These are phyloP conservation scores for Diplodia mutila DNA, from an alignment of 2,329 filamentous ascomycete species.

Conservation along the genomic window DNA sequence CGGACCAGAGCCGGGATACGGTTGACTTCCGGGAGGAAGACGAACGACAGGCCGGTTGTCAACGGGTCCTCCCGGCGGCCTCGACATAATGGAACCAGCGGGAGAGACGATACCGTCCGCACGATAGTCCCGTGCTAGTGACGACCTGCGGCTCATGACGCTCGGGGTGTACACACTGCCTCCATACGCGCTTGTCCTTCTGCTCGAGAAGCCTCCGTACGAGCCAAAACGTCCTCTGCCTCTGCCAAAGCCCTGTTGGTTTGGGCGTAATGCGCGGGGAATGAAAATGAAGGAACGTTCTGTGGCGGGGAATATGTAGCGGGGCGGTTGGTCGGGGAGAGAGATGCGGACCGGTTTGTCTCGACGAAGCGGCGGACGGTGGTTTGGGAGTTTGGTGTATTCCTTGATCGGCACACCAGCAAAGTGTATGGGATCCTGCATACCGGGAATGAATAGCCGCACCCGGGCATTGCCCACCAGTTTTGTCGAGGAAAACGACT, in stretches of 20 bases:
- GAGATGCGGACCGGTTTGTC: conserved; percentile 97
- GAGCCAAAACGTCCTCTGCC: conserved; percentile 73
- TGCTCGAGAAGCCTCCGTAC: conserved; percentile 67
- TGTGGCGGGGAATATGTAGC: conserved; percentile 87
- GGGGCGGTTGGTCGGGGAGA: conserved; percentile 74
- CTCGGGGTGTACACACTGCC: conserved; percentile 86
- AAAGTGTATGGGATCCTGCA: conserved; percentile 72
- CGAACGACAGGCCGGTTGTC: conserved; percentile 79
- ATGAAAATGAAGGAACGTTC: conserved; percentile 99
- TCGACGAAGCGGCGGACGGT: conserved; percentile 87
- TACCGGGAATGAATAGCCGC: conserved; percentile 76
- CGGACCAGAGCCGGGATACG: conserved; percentile 19
- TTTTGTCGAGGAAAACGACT: conserved; percentile 75
- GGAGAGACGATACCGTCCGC: conserved; percentile 80
- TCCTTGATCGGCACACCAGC: conserved; percentile 80
- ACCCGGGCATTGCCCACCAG: conserved; percentile 84
- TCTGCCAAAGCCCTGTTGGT: conserved; percentile 75
- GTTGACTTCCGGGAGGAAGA: conserved; percentile 67
- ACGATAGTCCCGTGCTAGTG: conserved; percentile 67
- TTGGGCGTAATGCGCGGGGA: conserved; percentile 87
- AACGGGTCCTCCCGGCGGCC: conserved; percentile 61
- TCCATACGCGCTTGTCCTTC: conserved; percentile 80
- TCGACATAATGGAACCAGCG: conserved; percentile 74
- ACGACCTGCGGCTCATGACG: conserved; percentile 84
- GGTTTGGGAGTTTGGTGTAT: conserved; percentile 92